Conservation (phyloP, 306 rosid genomes). For the Trifolium subterraneum region DNA sequence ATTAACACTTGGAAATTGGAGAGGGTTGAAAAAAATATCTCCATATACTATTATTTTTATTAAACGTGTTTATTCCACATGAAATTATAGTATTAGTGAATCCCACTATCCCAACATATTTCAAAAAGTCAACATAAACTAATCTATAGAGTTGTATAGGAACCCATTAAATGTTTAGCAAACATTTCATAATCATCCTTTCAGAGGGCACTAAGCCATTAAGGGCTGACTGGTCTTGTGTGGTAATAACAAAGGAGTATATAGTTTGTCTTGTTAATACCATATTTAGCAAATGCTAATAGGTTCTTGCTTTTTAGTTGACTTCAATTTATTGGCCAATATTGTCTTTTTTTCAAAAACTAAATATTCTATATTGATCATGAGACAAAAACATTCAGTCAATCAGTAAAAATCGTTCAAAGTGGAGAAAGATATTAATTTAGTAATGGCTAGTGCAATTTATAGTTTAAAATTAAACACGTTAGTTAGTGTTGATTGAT, state of each 20-base stretch:
- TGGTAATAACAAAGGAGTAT: neutral
- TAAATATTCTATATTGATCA: neutral
- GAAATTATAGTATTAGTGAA: neutral
- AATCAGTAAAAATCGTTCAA: neutral
- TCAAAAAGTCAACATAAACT: conserved; percentile 16
- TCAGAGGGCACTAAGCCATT: conserved; percentile 19
- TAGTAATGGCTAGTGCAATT: conserved; percentile 38
- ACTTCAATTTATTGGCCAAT: conserved; percentile 13
- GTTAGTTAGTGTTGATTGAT: conserved; percentile 20
- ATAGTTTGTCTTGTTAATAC: conserved; percentile 9
- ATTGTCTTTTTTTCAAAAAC: neutral
- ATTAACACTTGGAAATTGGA: too few relatives aligned
- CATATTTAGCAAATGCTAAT: conserved; percentile 23
- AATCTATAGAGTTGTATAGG: neutral
- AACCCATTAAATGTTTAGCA: conserved; percentile 13
- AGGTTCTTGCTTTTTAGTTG: conserved; percentile 34
- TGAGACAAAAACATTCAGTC: neutral
- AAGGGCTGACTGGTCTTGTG: neutral
- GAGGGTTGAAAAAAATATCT: too few relatives aligned
- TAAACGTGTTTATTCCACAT: conserved; percentile 17
- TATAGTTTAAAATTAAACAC: conserved; percentile 25
- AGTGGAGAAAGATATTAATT: conserved; percentile 32
- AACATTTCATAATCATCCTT: conserved; percentile 13
- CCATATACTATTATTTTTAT: too few relatives aligned
- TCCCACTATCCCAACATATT: conserved; percentile 5